Percentiles rank a stretch among this genome's conserved stretches.
phyloP scores from a whole-genome alignment of 257 asterid species.

The Lycium barbarum region DNA sequence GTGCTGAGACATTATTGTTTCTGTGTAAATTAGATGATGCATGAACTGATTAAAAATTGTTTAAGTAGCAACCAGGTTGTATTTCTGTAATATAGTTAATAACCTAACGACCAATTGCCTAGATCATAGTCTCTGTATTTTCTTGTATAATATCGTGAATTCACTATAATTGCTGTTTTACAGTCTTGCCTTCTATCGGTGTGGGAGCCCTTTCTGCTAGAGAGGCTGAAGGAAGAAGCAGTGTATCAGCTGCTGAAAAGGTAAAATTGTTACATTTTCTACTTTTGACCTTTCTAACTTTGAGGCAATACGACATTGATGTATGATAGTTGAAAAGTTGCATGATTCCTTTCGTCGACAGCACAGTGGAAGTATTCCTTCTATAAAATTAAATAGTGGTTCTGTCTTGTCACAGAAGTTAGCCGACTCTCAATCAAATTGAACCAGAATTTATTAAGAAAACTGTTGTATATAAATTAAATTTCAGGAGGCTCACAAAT shows the following conservation, averaged over 20 bases:
- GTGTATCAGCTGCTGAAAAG: constrained; percentile 7
- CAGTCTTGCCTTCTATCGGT: constrained; percentile 3
- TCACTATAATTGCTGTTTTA: not conserved
- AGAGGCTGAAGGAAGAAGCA: constrained; percentile 3
- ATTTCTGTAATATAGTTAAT: not conserved
- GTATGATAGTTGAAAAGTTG: not conserved
- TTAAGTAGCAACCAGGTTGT: not conserved
- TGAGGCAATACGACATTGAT: not conserved
- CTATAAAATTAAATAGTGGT: not conserved
- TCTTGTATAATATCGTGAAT: not conserved
- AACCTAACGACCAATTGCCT: constrained; percentile 12
- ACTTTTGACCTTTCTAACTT: not conserved
- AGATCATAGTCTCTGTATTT: not conserved
- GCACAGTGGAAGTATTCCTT: not conserved
- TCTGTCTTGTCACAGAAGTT: not conserved
- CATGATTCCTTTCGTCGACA: not conserved
- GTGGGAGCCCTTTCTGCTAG: constrained; percentile 19
- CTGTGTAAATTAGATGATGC: not conserved
- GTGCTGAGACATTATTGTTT: not conserved
- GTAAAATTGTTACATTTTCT: constrained; percentile 9
- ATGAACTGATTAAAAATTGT: constrained; percentile 1
- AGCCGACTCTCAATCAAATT: not conserved
- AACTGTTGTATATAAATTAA: constrained; percentile 21
- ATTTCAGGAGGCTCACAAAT: constrained; percentile 91
- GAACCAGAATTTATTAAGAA: constrained; percentile 8